phyloP scores from a whole-genome alignment of 2,329 filamentous ascomycete species.

The Colletotrichum shisoi region DNA sequence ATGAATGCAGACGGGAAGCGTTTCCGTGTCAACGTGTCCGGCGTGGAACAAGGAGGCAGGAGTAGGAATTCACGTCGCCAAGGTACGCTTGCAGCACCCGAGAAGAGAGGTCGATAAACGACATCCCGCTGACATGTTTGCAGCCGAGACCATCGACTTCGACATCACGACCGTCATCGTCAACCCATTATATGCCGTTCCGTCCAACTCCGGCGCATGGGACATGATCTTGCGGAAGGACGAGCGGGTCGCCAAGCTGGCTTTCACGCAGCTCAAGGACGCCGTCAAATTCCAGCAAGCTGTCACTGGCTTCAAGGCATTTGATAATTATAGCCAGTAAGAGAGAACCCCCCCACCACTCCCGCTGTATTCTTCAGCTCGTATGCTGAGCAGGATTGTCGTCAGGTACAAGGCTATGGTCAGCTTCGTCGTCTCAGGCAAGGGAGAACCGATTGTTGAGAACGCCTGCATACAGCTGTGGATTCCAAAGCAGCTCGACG shows the following conservation, averaged over 20 bases:
- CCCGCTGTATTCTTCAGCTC: too few relatives aligned
- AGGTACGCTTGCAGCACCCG: constrained; percentile 9
- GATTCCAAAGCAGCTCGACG: constrained; percentile 45
- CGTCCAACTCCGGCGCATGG: constrained; percentile 35
- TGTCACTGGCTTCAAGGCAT: constrained; percentile 47
- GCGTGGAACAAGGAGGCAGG: constrained; percentile 25
- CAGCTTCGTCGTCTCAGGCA: constrained; percentile 45
- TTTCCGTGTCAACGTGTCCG: constrained; percentile 42
- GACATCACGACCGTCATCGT: constrained; percentile 43
- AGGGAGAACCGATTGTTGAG: constrained; percentile 42
- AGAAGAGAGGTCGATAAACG: neutral
- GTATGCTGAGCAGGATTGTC: neutral
- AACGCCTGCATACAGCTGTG: constrained; percentile 47
- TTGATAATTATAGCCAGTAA: constrained; percentile 44
- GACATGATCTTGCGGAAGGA: constrained; percentile 47
- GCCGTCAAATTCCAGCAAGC: constrained; percentile 48
- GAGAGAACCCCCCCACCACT: neutral
- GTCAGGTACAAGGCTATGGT: constrained; percentile 41
- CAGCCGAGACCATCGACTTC: constrained; percentile 45
- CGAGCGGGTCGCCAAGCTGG: constrained; percentile 46
- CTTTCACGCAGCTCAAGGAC: constrained; percentile 43
- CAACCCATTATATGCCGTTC: constrained; percentile 45
- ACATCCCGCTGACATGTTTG: neutral
- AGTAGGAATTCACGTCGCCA: constrained; percentile 22
- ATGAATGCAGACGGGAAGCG: constrained; percentile 43